Evolutionary conservation across 169 alveolate species (phyloP).

Genomic region (Cryptosporidium sp.): DNA sequence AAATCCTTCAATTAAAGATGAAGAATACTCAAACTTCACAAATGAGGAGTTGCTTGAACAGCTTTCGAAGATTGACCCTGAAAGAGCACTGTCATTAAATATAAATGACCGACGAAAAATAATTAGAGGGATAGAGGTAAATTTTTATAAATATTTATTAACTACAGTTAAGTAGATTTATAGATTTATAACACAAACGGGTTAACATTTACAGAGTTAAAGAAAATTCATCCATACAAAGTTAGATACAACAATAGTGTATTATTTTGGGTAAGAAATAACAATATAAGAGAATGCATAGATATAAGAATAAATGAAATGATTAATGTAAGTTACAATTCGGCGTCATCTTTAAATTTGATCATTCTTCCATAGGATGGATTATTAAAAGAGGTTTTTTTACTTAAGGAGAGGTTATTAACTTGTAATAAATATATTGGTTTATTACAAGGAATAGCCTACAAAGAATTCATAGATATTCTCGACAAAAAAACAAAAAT

Average conservation of each 20-base stretch:
- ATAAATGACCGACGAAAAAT: slow-evolving; percentile 56
- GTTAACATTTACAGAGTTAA: slow-evolving; percentile 6
- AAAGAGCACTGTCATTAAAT: slow-evolving; percentile 50
- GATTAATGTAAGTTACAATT: not conserved
- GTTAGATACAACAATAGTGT: slow-evolving; percentile 23
- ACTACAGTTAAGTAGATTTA: not conserved
- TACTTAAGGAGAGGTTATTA: slow-evolving; percentile 42
- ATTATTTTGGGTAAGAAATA: slow-evolving; percentile 44
- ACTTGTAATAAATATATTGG: slow-evolving; percentile 30
- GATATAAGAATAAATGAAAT: slow-evolving; percentile 1
- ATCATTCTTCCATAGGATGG: slow-evolving; percentile 24
- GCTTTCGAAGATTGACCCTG: slow-evolving; percentile 31
- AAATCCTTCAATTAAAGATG: slow-evolving; percentile 50
- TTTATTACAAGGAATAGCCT: slow-evolving; percentile 62
- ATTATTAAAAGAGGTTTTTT: slow-evolving; percentile 34
- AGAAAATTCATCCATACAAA: slow-evolving; percentile 12
- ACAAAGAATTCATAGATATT: slow-evolving; percentile 32
- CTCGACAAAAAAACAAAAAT: not conserved
- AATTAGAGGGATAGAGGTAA: slow-evolving; percentile 63
- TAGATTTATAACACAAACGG: slow-evolving; percentile 34
- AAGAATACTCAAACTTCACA: slow-evolving; percentile 42
- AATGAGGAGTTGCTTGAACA: slow-evolving; percentile 4
- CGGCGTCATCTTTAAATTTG: not conserved
- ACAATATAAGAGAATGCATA: not conserved
- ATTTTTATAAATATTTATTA: not conserved